Evolutionary conservation across 148 eudicot species (phyloP).

Genomic region (Fagopyrum tataricum): DNA sequence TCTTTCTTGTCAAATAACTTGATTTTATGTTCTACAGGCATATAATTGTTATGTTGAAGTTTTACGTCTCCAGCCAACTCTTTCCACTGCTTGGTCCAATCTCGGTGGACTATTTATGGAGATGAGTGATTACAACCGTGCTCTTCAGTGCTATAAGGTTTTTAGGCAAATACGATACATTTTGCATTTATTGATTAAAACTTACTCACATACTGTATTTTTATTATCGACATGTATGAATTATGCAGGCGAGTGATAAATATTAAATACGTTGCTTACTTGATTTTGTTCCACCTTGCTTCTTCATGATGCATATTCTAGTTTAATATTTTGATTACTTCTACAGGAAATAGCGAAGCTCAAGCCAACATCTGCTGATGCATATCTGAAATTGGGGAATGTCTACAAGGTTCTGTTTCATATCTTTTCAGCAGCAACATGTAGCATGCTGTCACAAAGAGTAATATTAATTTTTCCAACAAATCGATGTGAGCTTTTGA

Average conservation of each 20-base stretch:
- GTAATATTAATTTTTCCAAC: background rate
- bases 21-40: slow-evolving; percentile 39
- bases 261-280: background rate
- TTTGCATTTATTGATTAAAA: background rate
- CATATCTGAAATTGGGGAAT: slow-evolving; percentile 76
- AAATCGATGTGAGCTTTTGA: background rate
- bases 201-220: background rate
- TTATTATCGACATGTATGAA: background rate
- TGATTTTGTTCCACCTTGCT: background rate
- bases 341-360: slow-evolving; percentile 81
- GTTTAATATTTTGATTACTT: background rate
- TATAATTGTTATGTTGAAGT: slow-evolving; percentile 92
- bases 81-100: slow-evolving; percentile 91
- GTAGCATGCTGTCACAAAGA: background rate
- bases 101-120: slow-evolving; percentile 96
- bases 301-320: background rate
- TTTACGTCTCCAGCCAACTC: slow-evolving; percentile 74
- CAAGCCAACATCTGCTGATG: slow-evolving; percentile 80
- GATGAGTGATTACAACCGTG: slow-evolving; percentile 73
- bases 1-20: background rate
- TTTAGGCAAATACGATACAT: background rate
- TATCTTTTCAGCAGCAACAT: background rate
- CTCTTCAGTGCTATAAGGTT: slow-evolving; percentile 92
- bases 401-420: slow-evolving; percentile 75
- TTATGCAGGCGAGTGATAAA: background rate